Conservation (phyloP, 1,284 basidiomycete species). For the Tremellales sp. region DNA sequence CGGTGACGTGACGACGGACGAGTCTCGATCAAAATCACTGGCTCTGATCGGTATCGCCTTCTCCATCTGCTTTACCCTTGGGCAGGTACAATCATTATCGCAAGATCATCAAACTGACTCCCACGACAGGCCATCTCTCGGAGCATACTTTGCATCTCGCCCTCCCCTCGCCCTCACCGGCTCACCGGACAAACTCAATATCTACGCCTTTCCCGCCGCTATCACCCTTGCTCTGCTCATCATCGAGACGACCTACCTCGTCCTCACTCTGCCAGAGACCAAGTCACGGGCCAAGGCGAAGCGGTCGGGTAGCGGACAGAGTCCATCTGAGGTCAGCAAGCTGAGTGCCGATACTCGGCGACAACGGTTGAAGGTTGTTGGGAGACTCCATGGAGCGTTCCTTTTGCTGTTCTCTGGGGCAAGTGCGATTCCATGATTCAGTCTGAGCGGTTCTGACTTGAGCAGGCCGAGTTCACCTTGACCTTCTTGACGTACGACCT, state of each 20-base stretch:
- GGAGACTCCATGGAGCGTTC: constrained; percentile 72
- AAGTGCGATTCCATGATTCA: constrained; percentile 15
- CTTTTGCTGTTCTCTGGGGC: constrained; percentile 74
- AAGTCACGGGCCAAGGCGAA: constrained; percentile 15
- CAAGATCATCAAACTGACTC: constrained; percentile 18
- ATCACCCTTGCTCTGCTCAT: constrained; percentile 66
- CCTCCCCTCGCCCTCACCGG: constrained; percentile 21
- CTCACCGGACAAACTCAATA: constrained; percentile 58
- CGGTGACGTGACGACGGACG: constrained; percentile 74
- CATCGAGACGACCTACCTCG: constrained; percentile 68
- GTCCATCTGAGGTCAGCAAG: constrained; percentile 18
- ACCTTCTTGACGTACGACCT: constrained; percentile 76
- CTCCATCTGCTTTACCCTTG: constrained; percentile 77
- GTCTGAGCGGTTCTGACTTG: no score
- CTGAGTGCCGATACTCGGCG: constrained; percentile 17
- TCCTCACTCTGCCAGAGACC: constrained; percentile 63
- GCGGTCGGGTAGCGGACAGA: constrained; percentile 6
- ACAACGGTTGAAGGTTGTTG: constrained; percentile 50
- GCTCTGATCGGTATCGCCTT: constrained; percentile 90
- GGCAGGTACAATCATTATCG: constrained; percentile 22
- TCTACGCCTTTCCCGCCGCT: constrained; percentile 78
- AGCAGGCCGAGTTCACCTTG: constrained; percentile 77
- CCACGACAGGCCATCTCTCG: constrained; percentile 54
- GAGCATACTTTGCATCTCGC: constrained; percentile 49
- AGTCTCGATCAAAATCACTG: constrained; percentile 73